These are phyloP conservation scores for Stagonosporopsis tanaceti DNA, from an alignment of 2,329 filamentous ascomycete genomes.

Conservation along the genomic window DNA sequence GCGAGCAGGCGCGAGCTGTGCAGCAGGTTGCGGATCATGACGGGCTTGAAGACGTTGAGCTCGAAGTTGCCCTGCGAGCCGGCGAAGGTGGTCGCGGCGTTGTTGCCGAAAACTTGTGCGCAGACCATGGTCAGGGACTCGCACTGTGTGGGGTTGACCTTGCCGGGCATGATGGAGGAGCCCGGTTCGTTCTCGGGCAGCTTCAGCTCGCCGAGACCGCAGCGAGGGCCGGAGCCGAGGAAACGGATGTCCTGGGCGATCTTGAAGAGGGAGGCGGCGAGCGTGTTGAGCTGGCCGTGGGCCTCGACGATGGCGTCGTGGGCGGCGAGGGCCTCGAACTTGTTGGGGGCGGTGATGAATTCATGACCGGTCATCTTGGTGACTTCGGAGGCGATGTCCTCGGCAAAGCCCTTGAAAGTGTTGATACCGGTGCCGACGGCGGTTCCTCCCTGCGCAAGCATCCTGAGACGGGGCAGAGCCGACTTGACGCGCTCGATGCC, in stretches of 20 bases:
- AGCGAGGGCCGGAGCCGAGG: constrained; percentile 93
- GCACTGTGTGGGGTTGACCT: constrained; percentile 99
- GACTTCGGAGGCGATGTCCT: constrained; percentile 90
- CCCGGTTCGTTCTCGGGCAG: constrained; percentile 98
- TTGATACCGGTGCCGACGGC: constrained; percentile 98
- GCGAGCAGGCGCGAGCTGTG: constrained; percentile 89
- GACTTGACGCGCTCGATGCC: constrained; percentile 87
- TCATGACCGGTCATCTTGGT: constrained; percentile 89
- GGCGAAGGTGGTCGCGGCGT: constrained; percentile 89
- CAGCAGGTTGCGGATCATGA: constrained; percentile 92
- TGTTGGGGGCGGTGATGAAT: constrained; percentile 97
- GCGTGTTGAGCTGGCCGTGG: constrained; percentile 89
- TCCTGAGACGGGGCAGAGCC: constrained; percentile 81
- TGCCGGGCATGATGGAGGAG: constrained; percentile 98
- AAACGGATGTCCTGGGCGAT: constrained; percentile 98
- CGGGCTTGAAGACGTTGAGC: constrained; percentile 98
- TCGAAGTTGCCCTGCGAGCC: constrained; percentile 99
- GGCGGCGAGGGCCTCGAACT: constrained; percentile 95
- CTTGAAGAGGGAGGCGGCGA: constrained; percentile 92
- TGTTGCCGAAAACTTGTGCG: constrained; percentile 97
- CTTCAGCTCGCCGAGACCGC: constrained; percentile 90
- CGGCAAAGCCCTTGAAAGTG: constrained; percentile 94
- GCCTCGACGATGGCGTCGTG: constrained; percentile 97
- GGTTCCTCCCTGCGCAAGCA: constrained; percentile 93
- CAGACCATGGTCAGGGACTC: constrained; percentile 98